Percentiles rank a stretch among this genome's conserved stretches.
These are phyloP conservation scores for Phalaenopsis equestris DNA, from an alignment of 106 monocot species.

Conservation along the genomic window DNA sequence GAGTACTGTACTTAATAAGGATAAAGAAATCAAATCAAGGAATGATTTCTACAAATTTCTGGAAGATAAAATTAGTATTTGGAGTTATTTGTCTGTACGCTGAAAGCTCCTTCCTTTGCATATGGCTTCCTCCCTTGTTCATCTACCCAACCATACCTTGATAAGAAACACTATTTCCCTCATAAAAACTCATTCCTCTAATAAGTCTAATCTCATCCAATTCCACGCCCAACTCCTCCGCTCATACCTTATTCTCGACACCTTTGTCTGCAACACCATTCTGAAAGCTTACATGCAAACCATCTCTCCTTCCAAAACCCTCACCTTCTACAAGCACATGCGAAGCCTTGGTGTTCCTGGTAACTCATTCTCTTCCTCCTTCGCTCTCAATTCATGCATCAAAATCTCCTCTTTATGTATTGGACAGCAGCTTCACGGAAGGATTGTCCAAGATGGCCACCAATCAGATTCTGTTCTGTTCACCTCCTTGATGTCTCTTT, in stretches of 20 bases:
- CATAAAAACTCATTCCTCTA: constrained; percentile 15
- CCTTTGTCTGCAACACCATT: constrained; percentile 40
- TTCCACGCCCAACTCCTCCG: constrained; percentile 47
- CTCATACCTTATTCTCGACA: constrained; percentile 21
- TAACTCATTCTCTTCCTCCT: constrained; percentile 39
- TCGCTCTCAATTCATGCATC: constrained; percentile 46
- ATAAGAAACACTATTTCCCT: constrained; percentile 7
- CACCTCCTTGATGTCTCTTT: constrained; percentile 55
- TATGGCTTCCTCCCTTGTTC: not conserved
- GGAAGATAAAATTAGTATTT: too few species aligned
- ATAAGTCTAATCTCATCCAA: constrained; percentile 23
- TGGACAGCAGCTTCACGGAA: constrained; percentile 49
- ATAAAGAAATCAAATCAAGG: too few species aligned
- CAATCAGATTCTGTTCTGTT: constrained; percentile 42
- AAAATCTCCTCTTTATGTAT: constrained; percentile 13
- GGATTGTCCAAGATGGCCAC: constrained; percentile 43
- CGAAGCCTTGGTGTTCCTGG: constrained; percentile 17
- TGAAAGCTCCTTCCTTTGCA: constrained; percentile 1
- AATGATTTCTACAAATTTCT: too few species aligned
- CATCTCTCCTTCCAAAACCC: constrained; percentile 17
- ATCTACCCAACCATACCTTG: not conserved
- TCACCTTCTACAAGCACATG: constrained; percentile 40
- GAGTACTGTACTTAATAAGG: too few species aligned
- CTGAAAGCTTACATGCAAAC: constrained; percentile 23
- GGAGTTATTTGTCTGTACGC: too few species aligned